These are phyloP conservation scores for Helenozyma baotianmanensis DNA, from an alignment of 805 yeast species.

Conservation along the genomic window DNA sequence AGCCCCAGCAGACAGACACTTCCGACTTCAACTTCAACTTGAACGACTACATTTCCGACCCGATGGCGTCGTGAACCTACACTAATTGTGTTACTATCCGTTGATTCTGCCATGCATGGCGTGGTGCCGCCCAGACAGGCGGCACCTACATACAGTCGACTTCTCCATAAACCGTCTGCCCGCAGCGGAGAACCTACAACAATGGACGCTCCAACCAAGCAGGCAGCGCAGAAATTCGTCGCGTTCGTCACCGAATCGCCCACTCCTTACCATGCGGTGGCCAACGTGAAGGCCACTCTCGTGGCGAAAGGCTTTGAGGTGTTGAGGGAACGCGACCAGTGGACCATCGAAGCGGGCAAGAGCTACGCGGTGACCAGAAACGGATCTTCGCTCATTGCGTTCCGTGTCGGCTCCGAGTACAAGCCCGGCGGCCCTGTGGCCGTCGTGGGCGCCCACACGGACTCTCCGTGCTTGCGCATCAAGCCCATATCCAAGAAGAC, in stretches of 20 bases:
- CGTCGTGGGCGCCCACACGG: constrained; percentile 94
- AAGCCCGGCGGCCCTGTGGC: constrained; percentile 77
- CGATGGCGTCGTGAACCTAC: too few relatives aligned
- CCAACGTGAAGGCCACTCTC: constrained; percentile 54
- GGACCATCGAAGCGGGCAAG: constrained; percentile 56
- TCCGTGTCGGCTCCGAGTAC: constrained; percentile 72
- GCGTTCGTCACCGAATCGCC: constrained; percentile 81
- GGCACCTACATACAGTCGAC: too few relatives aligned
- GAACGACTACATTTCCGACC: constrained; percentile 4
- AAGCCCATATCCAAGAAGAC: constrained; percentile 77
- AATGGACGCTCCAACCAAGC: constrained; percentile 12
- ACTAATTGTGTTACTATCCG: too few relatives aligned
- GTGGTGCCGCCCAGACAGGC: too few relatives aligned
- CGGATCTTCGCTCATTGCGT: constrained; percentile 83
- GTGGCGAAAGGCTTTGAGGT: constrained; percentile 64
- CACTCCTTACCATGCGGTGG: constrained; percentile 91
- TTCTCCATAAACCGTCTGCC: too few relatives aligned
- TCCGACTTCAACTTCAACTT: constrained; percentile 3
- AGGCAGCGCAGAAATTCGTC: constrained; percentile 56
- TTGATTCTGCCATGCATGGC: too few relatives aligned
- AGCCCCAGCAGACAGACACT: not conserved
- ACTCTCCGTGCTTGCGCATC: constrained; percentile 83
- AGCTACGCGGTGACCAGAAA: constrained; percentile 88
- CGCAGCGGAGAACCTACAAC: too few relatives aligned
- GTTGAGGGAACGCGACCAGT: constrained; percentile 63